Base-by-base conservation (phyloP, 371 early-diverging fungal species). In the Thermomucor indicae-seudaticae region DNA sequence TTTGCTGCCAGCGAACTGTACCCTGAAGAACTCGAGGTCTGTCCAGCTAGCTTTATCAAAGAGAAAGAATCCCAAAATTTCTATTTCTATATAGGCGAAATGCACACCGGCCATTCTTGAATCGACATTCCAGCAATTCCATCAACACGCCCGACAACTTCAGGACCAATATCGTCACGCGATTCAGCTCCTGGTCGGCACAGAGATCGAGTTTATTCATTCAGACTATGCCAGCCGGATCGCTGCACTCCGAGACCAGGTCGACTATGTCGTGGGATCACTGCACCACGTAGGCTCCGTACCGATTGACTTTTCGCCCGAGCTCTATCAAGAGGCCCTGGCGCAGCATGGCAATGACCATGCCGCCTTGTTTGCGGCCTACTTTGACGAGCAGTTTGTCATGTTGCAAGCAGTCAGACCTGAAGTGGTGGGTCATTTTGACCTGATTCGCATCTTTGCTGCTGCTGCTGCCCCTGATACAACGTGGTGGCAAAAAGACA, bases 251-350 rank as follows among this genome's bases (percentile, higher is more conserved):
- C 51, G 60, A 38, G 43, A 44, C 14, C 60, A 43, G 16, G 64
- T 65, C 22, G 88, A 96, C 55, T 95, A 92, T 57, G 60, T 92
- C 3, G 94, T 97, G n/a, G 97, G 97, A 1, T 95, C 95, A 0
- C 70, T 96, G 32, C 97, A 97, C 65, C 97, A 97, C 53, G 82
- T 92, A 3, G 60, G 72, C 30, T 79, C 75, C 0, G 65, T 82
- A 16, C 94, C 98, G 3, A 79, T 96, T 57, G 98, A 96, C 58
- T 96, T 88, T 57, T 84, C 88, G 31, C 55, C 61, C 19, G 80
- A 74, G 17, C 49, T 72, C 3, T 91, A 81, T 55, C 53, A 71
- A 14, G 32, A 63, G 20, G 81, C 84, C 1, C 57, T 87, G 10
- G 52, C 44, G 35, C 39, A 60, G 17, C 51, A 58, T 19, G 47